Percentiles rank a stretch among this genome's conserved stretches.
phyloP scores from a whole-genome alignment of 83 land plant genomes.

The Larix sibirica region DNA sequence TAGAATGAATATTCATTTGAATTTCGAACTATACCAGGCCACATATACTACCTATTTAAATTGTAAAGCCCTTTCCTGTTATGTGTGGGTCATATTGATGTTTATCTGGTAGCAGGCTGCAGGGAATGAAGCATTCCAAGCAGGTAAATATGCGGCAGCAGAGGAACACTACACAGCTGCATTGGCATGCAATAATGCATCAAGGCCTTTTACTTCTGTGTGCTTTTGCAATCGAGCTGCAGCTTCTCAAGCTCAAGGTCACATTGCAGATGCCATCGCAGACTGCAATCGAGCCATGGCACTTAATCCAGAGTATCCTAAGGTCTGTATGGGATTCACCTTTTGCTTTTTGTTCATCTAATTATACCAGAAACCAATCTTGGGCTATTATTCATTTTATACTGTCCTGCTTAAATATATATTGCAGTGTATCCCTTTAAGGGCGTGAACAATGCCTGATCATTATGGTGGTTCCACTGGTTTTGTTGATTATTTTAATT shows the following conservation, averaged over 20 bases:
- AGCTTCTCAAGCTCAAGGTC: constrained; percentile 86
- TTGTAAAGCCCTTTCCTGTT: too few relatives aligned
- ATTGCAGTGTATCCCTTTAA: neutral
- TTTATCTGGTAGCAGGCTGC: constrained; percentile 53
- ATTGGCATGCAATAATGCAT: constrained; percentile 73
- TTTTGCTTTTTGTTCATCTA: neutral
- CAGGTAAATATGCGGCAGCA: constrained; percentile 82
- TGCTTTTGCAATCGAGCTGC: constrained; percentile 97
- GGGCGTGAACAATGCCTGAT: neutral
- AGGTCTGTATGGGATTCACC: constrained; percentile 40
- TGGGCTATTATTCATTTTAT: neutral
- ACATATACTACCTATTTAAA: neutral
- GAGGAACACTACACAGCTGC: constrained; percentile 92
- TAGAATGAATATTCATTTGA: constrained; percentile 4
- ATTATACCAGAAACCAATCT: neutral
- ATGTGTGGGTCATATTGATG: neutral
- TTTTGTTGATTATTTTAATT: neutral
- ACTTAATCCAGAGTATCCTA: constrained; percentile 79
- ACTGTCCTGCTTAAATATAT: neutral
- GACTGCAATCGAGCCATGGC: constrained; percentile 97
- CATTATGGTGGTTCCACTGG: neutral
- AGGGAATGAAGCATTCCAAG: constrained; percentile 94
- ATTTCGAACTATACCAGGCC: neutral
- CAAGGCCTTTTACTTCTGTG: constrained; percentile 89
- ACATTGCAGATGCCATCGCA: constrained; percentile 93